Evolutionary conservation across 1,139 yeast genomes (phyloP), one percentile per base, ranked within the genome.

Genomic region (Yamadazyma epiphylla): DNA sequence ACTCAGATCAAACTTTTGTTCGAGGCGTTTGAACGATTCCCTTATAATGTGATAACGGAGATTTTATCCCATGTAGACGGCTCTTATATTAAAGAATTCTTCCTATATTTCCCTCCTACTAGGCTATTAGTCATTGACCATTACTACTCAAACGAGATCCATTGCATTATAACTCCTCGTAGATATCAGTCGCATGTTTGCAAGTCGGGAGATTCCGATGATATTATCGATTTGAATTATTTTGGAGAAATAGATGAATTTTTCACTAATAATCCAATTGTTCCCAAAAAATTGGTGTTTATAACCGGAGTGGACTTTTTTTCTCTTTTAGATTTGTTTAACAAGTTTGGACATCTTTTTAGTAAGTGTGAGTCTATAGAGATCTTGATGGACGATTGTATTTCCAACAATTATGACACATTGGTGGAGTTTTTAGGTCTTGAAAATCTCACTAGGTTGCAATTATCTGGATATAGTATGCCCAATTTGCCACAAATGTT

Each of bases 291-390:
- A n/a, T n/a, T n/a, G n/a, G n/a, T n/a, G n/a, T n/a, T n/a, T n/a
- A n/a, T n/a, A n/a, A 50, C 60, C 14, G 63, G 65, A 11, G 56
- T 58, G 12, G 69, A 62, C 36, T 59, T 60, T 38, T 36, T 39
- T 19, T 53, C 64, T 3, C 38, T 63, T 35, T 50, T 45, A 22
- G 43, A 45, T 2, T 37, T 64, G 15, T 42, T 64, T 30, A 28
- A 27, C 3, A 42, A 45, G 16, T 54, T 48, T 30, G 30, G 47
- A 15, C 31, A 29, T 0, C 30, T 58, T 23, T 39, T 63, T 5
- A 19, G 21, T 2, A 26, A 41, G 12, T 39, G 48, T 1, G 33
- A 33, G 4, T 19, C 37, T 8, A 32, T 64, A 7, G 60, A 60
- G 19, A 37, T 63, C 10, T 41, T 56, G 5, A 33, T 63, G 9